A percentile compares a stretch with the other conserved stretches of the same genome.
phyloP scores from a whole-genome alignment of 805 yeast genomes.

The Nakazawaea ambrosiae region DNA sequence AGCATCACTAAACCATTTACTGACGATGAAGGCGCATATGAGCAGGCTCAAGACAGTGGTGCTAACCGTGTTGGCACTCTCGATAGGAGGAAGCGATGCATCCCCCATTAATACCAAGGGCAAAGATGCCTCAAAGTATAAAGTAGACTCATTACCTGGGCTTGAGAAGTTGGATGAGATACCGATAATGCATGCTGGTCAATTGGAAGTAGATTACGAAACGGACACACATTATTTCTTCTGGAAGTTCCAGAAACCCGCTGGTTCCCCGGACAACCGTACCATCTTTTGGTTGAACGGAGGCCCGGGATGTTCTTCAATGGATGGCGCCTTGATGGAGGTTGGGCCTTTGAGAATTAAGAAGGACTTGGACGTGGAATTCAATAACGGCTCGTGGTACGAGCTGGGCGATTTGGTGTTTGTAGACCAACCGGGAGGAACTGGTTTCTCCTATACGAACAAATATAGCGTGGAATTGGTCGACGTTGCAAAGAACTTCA shows the following conservation, averaged over 20 bases:
- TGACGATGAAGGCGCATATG: too few relatives aligned
- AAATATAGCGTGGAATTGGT: constrained; percentile 46
- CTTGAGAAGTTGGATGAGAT: constrained; percentile 21
- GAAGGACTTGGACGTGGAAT: constrained; percentile 31
- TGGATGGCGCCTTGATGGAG: constrained; percentile 96
- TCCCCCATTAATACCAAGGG: neutral
- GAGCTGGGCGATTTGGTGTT: constrained; percentile 71
- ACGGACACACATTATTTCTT: constrained; percentile 61
- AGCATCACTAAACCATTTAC: too few relatives aligned
- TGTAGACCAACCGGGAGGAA: constrained; percentile 93
- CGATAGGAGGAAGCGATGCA: too few relatives aligned
- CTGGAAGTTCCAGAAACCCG: constrained; percentile 53
- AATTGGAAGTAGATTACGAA: constrained; percentile 47
- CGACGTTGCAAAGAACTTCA: constrained; percentile 55
- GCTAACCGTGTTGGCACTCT: too few relatives aligned
- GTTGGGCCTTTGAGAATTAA: constrained; percentile 78
- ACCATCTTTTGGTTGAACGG: constrained; percentile 90
- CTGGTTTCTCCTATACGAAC: constrained; percentile 74
- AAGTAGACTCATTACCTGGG: constrained; percentile 21
- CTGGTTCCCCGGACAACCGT: constrained; percentile 3
- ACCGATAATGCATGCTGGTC: constrained; percentile 61
- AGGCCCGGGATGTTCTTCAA: constrained; percentile 97
- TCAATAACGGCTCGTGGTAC: constrained; percentile 80
- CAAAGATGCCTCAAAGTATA: neutral
- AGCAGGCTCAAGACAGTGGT: too few relatives aligned